Conservation (phyloP, 1,284 basidiomycete genomes). For the Porogramme epimiltina region DNA sequence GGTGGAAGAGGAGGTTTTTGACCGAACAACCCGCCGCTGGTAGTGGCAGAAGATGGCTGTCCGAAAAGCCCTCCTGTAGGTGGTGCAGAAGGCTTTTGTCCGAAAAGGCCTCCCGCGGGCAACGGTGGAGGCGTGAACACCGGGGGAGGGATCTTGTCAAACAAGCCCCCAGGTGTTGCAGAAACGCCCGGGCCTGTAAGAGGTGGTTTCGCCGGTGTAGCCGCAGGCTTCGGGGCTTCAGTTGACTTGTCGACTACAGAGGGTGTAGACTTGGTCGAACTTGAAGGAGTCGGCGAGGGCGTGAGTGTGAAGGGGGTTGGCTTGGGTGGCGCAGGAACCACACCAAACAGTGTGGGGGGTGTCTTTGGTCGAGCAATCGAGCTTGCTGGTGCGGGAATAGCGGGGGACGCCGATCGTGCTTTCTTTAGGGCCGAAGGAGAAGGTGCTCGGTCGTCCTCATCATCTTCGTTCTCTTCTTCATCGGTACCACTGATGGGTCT, state of each 20-base stretch:
- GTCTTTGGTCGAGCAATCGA: slow-evolving; percentile 29
- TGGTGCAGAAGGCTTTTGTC: slow-evolving; percentile 12
- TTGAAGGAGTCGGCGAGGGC: slow-evolving; percentile 12
- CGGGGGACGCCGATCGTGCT: slow-evolving; percentile 15
- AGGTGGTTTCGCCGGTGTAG: background rate
- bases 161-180: background rate
- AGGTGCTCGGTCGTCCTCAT: slow-evolving; percentile 7
- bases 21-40: background rate
- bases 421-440: slow-evolving; percentile 11
- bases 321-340: slow-evolving; percentile 17
- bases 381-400: slow-evolving; percentile 5
- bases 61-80: slow-evolving; percentile 14
- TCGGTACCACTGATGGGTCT: slow-evolving; percentile 27
- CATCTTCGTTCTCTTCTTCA: slow-evolving; percentile 14
- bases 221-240: slow-evolving; percentile 1
- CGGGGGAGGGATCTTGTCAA: background rate
- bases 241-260: background rate
- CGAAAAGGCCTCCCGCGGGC: slow-evolving; percentile 14
- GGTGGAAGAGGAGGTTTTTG: slow-evolving; percentile 2
- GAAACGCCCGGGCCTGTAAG: background rate
- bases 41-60: background rate
- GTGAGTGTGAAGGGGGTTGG: slow-evolving; percentile 25
- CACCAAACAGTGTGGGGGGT: slow-evolving; percentile 41
- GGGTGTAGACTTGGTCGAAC: background rate
- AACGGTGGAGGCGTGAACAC: slow-evolving; percentile 16